Percentiles rank a stretch among this genome's conserved stretches.
phyloP scores from a whole-genome alignment of 768 basidiomycete genomes.

The Macrolepiota fuliginosa region DNA sequence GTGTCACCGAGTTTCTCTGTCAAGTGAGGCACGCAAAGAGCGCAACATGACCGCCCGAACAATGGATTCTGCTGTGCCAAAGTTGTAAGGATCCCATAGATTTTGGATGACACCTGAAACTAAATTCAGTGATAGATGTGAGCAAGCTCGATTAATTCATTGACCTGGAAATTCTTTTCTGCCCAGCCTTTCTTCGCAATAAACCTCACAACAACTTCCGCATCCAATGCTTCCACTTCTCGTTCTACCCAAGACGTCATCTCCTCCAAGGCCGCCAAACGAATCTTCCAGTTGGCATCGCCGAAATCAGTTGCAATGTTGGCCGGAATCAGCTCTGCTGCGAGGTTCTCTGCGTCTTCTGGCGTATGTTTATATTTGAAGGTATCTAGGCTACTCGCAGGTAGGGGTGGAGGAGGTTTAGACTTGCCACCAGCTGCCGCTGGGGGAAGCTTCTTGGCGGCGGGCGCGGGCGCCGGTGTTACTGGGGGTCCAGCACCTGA shows the following conservation, averaged over 20 bases:
- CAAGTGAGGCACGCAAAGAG: constrained; percentile 77
- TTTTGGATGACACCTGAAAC: constrained; percentile 80
- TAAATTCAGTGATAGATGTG: background rate
- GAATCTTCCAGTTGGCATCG: constrained; percentile 93
- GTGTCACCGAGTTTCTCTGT: constrained; percentile 94
- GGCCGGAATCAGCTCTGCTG: constrained; percentile 68
- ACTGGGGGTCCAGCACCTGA: constrained; percentile 38
- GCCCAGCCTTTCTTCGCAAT: constrained; percentile 92
- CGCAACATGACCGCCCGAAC: constrained; percentile 84
- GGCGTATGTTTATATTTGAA: constrained; percentile 91
- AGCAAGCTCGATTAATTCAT: constrained; percentile 13
- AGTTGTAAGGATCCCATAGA: constrained; percentile 73
- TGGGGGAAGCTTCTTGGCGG: constrained; percentile 21
- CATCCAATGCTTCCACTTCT: constrained; percentile 64
- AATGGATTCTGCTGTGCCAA: constrained; percentile 79
- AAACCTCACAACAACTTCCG: constrained; percentile 85
- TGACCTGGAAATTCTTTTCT: constrained; percentile 98
- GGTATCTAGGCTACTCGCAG: constrained; percentile 63
- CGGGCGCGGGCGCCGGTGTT: constrained; percentile 27
- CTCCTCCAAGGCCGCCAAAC: constrained; percentile 85
- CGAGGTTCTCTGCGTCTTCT: constrained; percentile 87
- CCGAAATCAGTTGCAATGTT: constrained; percentile 68
- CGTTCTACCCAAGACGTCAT: constrained; percentile 81
- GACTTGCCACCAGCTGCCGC: constrained; percentile 41
- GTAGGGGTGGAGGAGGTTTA: constrained; percentile 47